phyloP scores from a whole-genome alignment of 768 basidiomycete species.

The Clathrus columnatus region DNA sequence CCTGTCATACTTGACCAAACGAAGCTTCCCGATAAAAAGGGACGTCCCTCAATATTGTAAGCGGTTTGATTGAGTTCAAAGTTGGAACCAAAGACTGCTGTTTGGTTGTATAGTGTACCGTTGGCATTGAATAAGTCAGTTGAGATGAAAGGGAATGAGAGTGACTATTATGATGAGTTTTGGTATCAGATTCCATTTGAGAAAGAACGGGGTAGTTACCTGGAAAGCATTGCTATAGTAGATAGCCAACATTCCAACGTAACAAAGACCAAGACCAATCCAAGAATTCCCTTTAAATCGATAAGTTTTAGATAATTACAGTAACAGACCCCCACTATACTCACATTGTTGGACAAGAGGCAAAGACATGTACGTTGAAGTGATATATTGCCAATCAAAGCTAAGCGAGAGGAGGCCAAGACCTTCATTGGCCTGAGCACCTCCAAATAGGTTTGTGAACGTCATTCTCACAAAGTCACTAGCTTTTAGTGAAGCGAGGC shows the following conservation, averaged over 20 bases:
- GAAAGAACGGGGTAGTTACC: constrained; percentile 21
- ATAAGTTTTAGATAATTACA: too few species aligned
- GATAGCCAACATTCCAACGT: constrained; percentile 43
- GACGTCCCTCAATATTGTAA: constrained; percentile 40
- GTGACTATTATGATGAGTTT: constrained; percentile 40
- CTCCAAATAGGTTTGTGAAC: constrained; percentile 59
- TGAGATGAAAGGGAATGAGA: constrained; percentile 50
- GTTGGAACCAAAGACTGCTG: constrained; percentile 41
- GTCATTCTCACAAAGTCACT: constrained; percentile 36
- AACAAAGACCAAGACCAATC: constrained; percentile 46
- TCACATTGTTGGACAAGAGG: constrained; percentile 50
- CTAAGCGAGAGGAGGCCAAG: constrained; percentile 51
- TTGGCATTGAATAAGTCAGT: constrained; percentile 47
- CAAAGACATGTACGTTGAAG: constrained; percentile 34
- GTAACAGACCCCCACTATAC: constrained; percentile 1
- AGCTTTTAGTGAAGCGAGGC: constrained; percentile 45
- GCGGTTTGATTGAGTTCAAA: constrained; percentile 49
- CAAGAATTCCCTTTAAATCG: constrained; percentile 41
- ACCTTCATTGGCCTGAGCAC: constrained; percentile 58
- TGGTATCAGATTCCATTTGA: background rate
- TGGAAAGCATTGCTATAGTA: constrained; percentile 60
- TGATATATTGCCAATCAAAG: constrained; percentile 66
- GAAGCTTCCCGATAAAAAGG: constrained; percentile 43
- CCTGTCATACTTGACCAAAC: constrained; percentile 40
- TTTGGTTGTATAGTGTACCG: constrained; percentile 47